A percentile compares a stretch with the other conserved stretches of the same genome.
Evolutionary conservation across 768 basidiomycete genomes (phyloP).

Genomic region (Suillus subalutaceus): DNA sequence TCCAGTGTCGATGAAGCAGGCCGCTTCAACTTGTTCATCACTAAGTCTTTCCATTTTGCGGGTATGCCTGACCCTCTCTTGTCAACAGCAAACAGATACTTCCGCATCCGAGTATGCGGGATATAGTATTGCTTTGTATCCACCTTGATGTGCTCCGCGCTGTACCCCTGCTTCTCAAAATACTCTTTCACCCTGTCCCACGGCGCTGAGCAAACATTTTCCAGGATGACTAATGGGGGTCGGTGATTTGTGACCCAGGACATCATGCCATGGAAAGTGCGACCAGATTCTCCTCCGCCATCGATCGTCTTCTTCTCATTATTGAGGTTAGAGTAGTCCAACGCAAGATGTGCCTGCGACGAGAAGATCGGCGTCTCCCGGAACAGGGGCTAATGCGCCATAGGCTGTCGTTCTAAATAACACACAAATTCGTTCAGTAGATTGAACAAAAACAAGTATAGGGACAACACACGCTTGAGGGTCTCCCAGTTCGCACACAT

Average conservation of each 20-base stretch:
- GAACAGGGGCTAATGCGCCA: constrained; percentile 81
- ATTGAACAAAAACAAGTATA: not conserved
- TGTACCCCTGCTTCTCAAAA: constrained; percentile 77
- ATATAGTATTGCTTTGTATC: constrained; percentile 93
- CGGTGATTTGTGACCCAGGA: constrained; percentile 86
- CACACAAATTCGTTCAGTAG: constrained; percentile 1
- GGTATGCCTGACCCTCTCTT: constrained; percentile 63
- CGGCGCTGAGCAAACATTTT: constrained; percentile 92
- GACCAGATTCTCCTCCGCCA: constrained; percentile 88
- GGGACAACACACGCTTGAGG: constrained; percentile 64
- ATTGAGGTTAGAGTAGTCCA: constrained; percentile 96
- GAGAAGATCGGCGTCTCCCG: constrained; percentile 87
- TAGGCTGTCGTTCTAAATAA: constrained; percentile 83
- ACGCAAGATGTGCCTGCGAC: constrained; percentile 96
- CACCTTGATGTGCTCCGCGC: constrained; percentile 67
- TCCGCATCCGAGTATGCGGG: constrained; percentile 91
- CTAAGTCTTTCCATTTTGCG: constrained; percentile 64
- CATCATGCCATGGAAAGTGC: constrained; percentile 95
- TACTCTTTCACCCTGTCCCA: constrained; percentile 79
- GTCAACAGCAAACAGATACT: constrained; percentile 82
- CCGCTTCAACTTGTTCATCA: constrained; percentile 67
- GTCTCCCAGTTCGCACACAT: constrained; percentile 88
- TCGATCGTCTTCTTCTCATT: constrained; percentile 90
- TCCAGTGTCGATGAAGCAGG: constrained; percentile 90
- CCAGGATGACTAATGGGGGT: constrained; percentile 90